Evolutionary conservation across 1,284 basidiomycete species (phyloP), one percentile per base, ranked within the genome.

Genomic region (Tilletia horrida): DNA sequence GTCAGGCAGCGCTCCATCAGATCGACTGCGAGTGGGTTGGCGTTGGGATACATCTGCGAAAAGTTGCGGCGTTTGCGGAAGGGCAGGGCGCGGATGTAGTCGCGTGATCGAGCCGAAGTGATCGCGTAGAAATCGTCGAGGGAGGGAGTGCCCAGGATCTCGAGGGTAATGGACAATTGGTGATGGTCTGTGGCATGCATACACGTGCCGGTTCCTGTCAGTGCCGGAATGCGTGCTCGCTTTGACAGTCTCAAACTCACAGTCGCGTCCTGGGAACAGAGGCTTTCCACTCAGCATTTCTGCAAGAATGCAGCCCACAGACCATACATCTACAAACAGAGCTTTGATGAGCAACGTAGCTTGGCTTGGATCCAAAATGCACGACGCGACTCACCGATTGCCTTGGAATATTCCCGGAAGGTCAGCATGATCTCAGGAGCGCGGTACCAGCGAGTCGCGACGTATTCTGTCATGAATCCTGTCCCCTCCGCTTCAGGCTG

Each of bases 251-350:
- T 57, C n/a, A n/a, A 14, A 69, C 69, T 69, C 67, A 71, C 64
- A 81, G 71, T 81, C 80, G 27, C 79, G 67, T 23, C 93, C 93
- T 1, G 93, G 93, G 83, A 96, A 96, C 63, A 96, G 84, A 0
- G 93, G 91, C 77, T 90, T 89, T 50, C 92, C 91, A 69, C 88
- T 90, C 21, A 96, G 74, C 92, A 96, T 95, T 83, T 96, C 93
- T 0, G 93, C 93, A 16, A 95, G 85, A 7, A 96, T 92, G 81
- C 93, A 95, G 1, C 93, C 93, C 2, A 95, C 91, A 69, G 88
- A 90, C 93, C 93, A 96, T 75, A 92, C 68, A 48, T 82, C 63
- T 59, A 27, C 3, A 29, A 13, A 21, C 55, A 29, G 55, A 31
- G 35, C 7, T 27, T 4, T 8, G 21, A 21, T 27, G 14, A 55